Conservation (phyloP, 192 early-diverging fungal genomes). For the Thoreauomyces humboldtii region DNA sequence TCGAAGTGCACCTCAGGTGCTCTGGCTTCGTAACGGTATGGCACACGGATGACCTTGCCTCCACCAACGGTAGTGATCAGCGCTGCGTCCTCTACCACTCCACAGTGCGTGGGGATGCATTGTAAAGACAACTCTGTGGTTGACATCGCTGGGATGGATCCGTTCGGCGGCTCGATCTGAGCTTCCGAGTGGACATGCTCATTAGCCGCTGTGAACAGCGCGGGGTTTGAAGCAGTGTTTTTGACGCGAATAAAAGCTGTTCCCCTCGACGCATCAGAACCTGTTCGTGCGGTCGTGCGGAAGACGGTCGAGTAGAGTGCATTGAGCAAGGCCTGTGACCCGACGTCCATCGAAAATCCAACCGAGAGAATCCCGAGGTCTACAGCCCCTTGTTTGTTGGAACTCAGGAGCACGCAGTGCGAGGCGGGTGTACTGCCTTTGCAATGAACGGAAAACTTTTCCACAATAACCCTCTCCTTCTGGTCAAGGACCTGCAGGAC, state of each 20-base stretch:
- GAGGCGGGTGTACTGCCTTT: slow-evolving; percentile 35
- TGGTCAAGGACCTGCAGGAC: slow-evolving; percentile 29
- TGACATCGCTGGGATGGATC: slow-evolving; percentile 29
- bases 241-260: slow-evolving; percentile 35
- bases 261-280: background rate
- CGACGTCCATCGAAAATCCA: background rate
- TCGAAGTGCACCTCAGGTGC: slow-evolving; percentile 28
- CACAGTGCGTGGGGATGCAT: slow-evolving; percentile 25
- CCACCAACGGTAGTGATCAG: slow-evolving; percentile 40
- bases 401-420: slow-evolving; percentile 34
- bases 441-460: slow-evolving; percentile 27
- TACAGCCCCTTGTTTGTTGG: slow-evolving; percentile 42
- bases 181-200: slow-evolving; percentile 2
- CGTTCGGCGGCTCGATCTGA: slow-evolving; percentile 18
- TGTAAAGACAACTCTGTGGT: slow-evolving; percentile 32
- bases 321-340: background rate
- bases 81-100: slow-evolving; percentile 37
- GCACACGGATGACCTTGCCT: slow-evolving; percentile 34
- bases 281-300: background rate
- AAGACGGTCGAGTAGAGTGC: slow-evolving; percentile 4
- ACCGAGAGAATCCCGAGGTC: slow-evolving; percentile 43
- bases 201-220: slow-evolving; percentile 28
- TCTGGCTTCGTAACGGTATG: slow-evolving; percentile 45
- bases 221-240: slow-evolving; percentile 38
- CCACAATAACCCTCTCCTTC: background rate